Evolutionary conservation across 2,329 filamentous ascomycete species (phyloP), one percentile per base, ranked within the genome.

Genomic region (Aureobasidium zeae): DNA sequence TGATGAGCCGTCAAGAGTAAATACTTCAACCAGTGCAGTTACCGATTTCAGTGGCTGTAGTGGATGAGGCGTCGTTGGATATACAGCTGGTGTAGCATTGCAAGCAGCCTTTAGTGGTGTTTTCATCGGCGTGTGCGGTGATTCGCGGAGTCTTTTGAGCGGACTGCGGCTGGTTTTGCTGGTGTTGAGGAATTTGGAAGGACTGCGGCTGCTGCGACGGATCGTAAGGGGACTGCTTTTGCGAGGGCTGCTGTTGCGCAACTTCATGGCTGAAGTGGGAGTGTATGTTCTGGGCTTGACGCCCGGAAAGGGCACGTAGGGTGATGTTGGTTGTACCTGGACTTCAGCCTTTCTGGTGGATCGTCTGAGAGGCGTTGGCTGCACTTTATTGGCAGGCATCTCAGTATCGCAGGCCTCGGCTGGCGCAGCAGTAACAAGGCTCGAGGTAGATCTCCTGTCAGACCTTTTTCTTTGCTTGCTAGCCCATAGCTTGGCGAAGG

Each of bases 11-110:
- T 62, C 59, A 12, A 56, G 53, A 3, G 59, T 61, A 51, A 55
- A 63, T 20, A 63, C 54, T 38, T 62, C 59, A 9, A 62, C 59
- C 22, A 62, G 51, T 17, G 58, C 57, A 12, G 59, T 48, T 2
- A 62, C 55, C 12, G 54, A 55, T 10, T 52, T 51, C 11, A 63
- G 48, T 2, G 60, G 60, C 9, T 55, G 56, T 22, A 49, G 33
- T 12, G 60, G 59, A 36, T 63, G 60, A 19, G 60, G 60, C 2
- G 60, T 63, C 56, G 62, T 58, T 5, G 58, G 53, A 2, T 48
- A 52, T 5, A 48, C 50, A 4, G 57, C 57, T 15, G 49, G 46
- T 21, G 55, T 59, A 38, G 52, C 51, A 7, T 46, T 50, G 5
- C 55, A 39, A 4, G 51, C 50, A 37, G 54, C 56, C 47, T 55